phyloP scores from a whole-genome alignment of 768 basidiomycete species.

The Suillus subaureus region DNA sequence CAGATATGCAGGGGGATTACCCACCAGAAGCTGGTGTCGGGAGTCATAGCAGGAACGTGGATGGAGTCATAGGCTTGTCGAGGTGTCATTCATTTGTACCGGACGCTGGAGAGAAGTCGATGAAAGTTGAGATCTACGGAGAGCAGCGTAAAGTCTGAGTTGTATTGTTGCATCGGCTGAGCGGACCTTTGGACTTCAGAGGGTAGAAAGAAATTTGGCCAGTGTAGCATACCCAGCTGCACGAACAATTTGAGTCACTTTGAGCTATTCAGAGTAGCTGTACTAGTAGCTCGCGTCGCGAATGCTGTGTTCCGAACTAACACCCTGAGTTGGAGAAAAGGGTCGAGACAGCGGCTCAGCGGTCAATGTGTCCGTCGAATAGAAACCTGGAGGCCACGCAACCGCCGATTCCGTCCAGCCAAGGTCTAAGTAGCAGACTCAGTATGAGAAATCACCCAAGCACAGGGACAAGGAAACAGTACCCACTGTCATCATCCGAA shows the following conservation, averaged over 20 bases:
- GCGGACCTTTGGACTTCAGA: slow-evolving; percentile 22
- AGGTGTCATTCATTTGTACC: too few species aligned
- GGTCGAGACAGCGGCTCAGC: slow-evolving; percentile 20
- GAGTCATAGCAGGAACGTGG: not conserved
- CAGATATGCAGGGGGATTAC: not conserved
- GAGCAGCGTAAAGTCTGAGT: slow-evolving; percentile 23
- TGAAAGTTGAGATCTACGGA: slow-evolving; percentile 15
- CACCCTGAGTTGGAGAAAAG: slow-evolving; percentile 22
- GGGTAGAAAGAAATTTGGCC: slow-evolving; percentile 29
- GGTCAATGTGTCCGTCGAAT: not conserved
- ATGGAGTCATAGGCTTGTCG: not conserved
- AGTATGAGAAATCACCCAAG: not conserved
- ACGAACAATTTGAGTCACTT: not conserved
- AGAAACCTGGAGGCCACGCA: not conserved
- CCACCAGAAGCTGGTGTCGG: not conserved
- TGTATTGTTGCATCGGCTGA: not conserved
- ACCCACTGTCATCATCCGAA: not conserved
- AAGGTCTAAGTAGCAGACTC: not conserved
- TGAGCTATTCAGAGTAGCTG: not conserved
- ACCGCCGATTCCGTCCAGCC: too few species aligned
- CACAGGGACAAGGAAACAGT: not conserved
- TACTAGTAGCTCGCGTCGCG: slow-evolving; percentile 25
- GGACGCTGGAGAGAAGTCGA: too few species aligned
- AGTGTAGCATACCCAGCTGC: slow-evolving; percentile 31
- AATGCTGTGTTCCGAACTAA: slow-evolving; percentile 32